Percentiles rank a stretch among this genome's conserved stretches.
Evolutionary conservation across 768 basidiomycete species (phyloP).

Genomic region (Gymnopilus junonius): DNA sequence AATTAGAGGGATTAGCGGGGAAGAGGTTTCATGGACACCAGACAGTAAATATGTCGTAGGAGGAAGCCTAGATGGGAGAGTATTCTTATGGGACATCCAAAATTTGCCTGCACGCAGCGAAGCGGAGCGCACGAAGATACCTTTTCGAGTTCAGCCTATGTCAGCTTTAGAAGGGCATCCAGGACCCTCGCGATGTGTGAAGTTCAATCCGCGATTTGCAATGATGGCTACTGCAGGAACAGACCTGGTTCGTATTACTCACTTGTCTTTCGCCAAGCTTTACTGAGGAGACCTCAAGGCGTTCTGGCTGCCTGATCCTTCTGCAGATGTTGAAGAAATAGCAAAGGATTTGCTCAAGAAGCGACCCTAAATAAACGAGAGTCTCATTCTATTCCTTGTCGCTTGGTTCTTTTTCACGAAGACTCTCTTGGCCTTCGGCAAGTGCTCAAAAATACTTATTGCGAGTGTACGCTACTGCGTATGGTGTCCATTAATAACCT

Average conservation of each 20-base stretch:
- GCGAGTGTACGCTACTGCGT: not conserved
- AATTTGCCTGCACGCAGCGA: slow-evolving; percentile 56
- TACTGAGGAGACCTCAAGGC: slow-evolving; percentile 31
- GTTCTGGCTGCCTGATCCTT: slow-evolving; percentile 59
- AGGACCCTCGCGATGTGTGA: slow-evolving; percentile 83
- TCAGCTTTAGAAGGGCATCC: slow-evolving; percentile 76
- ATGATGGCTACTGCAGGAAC: slow-evolving; percentile 89
- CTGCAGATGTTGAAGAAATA: slow-evolving; percentile 70
- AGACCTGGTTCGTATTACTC: slow-evolving; percentile 57
- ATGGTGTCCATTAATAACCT: no score
- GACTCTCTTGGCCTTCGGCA: not conserved
- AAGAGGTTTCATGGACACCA: slow-evolving; percentile 93
- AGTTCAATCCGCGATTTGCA: slow-evolving; percentile 86
- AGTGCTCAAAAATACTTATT: not conserved
- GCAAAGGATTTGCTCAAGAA: slow-evolving; percentile 72
- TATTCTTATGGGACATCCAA: slow-evolving; percentile 88
- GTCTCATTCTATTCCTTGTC: slow-evolving; percentile 1
- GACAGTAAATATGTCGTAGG: slow-evolving; percentile 91
- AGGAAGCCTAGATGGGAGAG: slow-evolving; percentile 83
- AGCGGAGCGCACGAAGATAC: slow-evolving; percentile 58
- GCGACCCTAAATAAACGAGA: slow-evolving; percentile 21
- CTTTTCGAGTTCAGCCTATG: slow-evolving; percentile 46
- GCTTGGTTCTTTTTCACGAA: not conserved
- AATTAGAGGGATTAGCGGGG: slow-evolving; percentile 81
- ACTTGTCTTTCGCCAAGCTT: not conserved